Conservation (phyloP, 1,284 basidiomycete species). For the Porodaedalea pini region DNA sequence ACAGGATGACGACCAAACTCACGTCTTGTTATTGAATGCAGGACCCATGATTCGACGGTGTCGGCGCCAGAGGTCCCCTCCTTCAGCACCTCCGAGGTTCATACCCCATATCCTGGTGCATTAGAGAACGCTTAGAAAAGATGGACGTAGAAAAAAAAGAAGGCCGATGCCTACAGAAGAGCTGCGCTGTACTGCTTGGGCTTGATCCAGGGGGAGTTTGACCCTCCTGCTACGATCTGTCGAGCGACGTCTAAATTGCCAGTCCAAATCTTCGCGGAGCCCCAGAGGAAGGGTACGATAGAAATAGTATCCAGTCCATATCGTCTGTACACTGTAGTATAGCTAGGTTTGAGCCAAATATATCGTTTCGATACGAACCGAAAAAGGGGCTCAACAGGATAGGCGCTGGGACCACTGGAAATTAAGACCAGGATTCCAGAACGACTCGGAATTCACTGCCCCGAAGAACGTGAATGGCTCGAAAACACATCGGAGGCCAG, state of each 20-base stretch:
- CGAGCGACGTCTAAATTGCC: constrained; percentile 46
- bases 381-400: constrained; percentile 26
- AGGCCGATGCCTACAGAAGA: constrained; percentile 30
- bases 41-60: constrained; percentile 47
- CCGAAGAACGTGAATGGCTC: constrained; percentile 38
- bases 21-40: constrained; percentile 48
- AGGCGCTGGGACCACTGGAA: constrained; percentile 39
- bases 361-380: background rate
- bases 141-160: background rate
- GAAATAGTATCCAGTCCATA: constrained; percentile 40
- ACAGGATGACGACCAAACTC: constrained; percentile 14
- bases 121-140: too few relatives aligned
- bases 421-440: constrained; percentile 42
- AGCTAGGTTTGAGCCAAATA: constrained; percentile 1
- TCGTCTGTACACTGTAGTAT: constrained; percentile 37
- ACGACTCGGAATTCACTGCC: constrained; percentile 36
- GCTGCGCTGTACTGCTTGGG: constrained; percentile 31
- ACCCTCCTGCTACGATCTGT: constrained; percentile 41
- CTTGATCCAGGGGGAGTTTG: constrained; percentile 42
- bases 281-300: constrained; percentile 41
- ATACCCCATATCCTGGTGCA: constrained; percentile 44
- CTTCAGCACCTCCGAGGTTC: constrained; percentile 39
- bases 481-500: constrained; percentile 23
- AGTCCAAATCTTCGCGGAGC: constrained; percentile 39
- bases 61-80: constrained; percentile 46